Conservation (phyloP, 495 filamentous ascomycete species). For the Aspergillus steynii region DNA sequence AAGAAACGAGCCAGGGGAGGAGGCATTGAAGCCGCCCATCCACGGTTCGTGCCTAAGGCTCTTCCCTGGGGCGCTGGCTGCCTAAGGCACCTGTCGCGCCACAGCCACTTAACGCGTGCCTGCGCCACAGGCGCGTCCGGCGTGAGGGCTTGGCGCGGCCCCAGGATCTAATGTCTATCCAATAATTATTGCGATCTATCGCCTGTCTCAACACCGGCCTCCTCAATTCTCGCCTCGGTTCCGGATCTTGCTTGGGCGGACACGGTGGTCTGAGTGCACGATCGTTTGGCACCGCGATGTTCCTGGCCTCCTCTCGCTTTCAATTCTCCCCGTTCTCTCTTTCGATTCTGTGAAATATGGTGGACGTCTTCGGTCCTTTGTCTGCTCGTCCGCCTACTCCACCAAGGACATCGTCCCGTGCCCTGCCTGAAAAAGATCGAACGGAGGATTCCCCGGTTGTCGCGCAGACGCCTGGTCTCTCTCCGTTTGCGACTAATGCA, state of each 20-base stretch:
- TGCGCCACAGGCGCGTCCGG: slow-evolving; percentile 37
- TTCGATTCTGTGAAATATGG: slow-evolving; percentile 43
- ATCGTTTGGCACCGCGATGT: slow-evolving; percentile 34
- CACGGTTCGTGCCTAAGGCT: not conserved
- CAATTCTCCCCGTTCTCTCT: slow-evolving; percentile 17
- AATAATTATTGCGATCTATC: slow-evolving; percentile 6
- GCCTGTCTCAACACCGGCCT: slow-evolving; percentile 10
- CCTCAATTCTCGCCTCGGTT: not conserved
- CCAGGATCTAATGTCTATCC: slow-evolving; percentile 7
- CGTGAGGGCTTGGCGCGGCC: slow-evolving; percentile 23
- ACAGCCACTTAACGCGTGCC: slow-evolving; percentile 43
- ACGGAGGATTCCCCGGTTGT: slow-evolving; percentile 32
- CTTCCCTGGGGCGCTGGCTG: too few relatives aligned
- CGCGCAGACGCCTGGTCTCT: slow-evolving; percentile 49
- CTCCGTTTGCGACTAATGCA: slow-evolving; percentile 45
- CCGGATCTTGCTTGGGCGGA: slow-evolving; percentile 10
- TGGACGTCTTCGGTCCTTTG: slow-evolving; percentile 50
- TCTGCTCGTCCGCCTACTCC: slow-evolving; percentile 61
- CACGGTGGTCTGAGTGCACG: slow-evolving; percentile 21
- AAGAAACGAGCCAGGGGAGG: not conserved
- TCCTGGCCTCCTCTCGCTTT: slow-evolving; percentile 20
- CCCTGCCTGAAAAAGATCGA: slow-evolving; percentile 28
- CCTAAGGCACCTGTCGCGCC: slow-evolving; percentile 23
- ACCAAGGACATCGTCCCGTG: slow-evolving; percentile 57
- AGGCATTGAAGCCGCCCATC: not conserved